These are phyloP conservation scores for Orbilia javanica DNA, from an alignment of 2,329 filamentous ascomycete genomes.

Conservation along the genomic window DNA sequence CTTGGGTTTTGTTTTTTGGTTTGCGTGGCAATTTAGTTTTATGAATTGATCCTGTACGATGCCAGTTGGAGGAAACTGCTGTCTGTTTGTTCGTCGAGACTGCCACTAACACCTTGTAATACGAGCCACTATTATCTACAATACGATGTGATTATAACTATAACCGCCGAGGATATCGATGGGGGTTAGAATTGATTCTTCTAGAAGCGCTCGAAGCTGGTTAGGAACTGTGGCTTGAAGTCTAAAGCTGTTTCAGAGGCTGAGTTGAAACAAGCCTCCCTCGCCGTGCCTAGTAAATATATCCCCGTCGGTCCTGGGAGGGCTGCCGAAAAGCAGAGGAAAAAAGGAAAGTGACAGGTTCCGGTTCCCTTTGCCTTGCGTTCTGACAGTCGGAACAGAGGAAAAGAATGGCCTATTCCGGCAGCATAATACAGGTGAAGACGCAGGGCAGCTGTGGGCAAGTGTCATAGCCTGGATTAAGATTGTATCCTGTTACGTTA, in stretches of 20 bases:
- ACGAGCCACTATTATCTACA: background rate
- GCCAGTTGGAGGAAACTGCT: background rate
- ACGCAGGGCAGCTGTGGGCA: background rate
- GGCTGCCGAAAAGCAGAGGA: background rate
- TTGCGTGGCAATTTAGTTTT: background rate
- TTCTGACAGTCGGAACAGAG: background rate
- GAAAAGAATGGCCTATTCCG: background rate
- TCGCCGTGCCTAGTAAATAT: background rate
- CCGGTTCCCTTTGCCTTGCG: no score
- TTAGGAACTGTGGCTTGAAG: constrained; percentile 22
- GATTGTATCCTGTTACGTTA: no score
- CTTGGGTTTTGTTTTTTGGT: no score
- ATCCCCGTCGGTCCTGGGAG: constrained; percentile 7
- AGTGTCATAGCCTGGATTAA: constrained; percentile 7
- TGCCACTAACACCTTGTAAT: constrained; percentile 12
- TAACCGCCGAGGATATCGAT: constrained; percentile 4
- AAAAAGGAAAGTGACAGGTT: constrained; percentile 4
- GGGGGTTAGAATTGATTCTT: background rate
- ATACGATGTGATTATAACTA: background rate
- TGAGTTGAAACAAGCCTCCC: constrained; percentile 31
- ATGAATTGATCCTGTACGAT: no score
- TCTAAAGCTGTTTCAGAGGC: constrained; percentile 26
- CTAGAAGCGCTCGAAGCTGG: no score
- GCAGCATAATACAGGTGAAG: background rate
- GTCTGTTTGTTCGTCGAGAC: background rate